phyloP scores from a whole-genome alignment of 2,329 filamentous ascomycete species.

The Elsinoe ampelina region DNA sequence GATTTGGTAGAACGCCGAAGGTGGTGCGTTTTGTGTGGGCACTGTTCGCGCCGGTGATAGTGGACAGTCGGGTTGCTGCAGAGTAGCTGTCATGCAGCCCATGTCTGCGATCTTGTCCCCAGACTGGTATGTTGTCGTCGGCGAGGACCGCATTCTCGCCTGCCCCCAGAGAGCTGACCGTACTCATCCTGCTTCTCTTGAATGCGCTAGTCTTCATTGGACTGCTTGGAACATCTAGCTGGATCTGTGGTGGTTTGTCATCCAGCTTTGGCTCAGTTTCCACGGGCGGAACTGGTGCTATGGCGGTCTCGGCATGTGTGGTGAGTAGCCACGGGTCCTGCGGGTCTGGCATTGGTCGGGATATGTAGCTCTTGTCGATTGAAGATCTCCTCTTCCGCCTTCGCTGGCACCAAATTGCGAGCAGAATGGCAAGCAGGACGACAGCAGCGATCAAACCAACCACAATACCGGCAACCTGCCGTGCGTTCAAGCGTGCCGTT shows the following conservation, averaged over 20 bases:
- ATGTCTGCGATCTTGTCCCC: conserved; percentile 27
- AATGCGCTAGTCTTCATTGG: conserved; percentile 20
- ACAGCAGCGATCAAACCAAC: conserved; percentile 24
- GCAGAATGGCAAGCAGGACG: conserved; percentile 19
- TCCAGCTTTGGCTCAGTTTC: conserved; percentile 10
- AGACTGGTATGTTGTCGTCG: conserved; percentile 32
- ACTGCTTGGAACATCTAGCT: conserved; percentile 26
- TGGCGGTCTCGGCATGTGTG: conserved; percentile 15
- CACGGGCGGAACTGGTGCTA: background rate
- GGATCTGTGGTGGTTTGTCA: conserved; percentile 33
- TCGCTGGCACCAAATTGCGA: conserved; percentile 22
- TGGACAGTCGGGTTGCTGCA: conserved; percentile 28
- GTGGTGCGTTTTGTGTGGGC: conserved; percentile 21
- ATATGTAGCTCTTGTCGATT: conserved; percentile 30
- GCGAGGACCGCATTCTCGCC: conserved; percentile 31
- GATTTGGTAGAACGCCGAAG: conserved; percentile 23
- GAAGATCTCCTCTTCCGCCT: conserved; percentile 18
- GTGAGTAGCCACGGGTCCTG: conserved; percentile 22
- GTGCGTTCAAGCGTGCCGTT: conserved; percentile 13
- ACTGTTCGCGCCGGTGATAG: conserved; percentile 24
- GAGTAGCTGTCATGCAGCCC: conserved; percentile 37
- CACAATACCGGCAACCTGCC: conserved; percentile 27
- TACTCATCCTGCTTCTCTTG: conserved; percentile 27
- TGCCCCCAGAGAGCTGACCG: conserved; percentile 32
- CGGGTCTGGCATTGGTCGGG: conserved; percentile 31